These are phyloP conservation scores for Tolypocladium guangdongense DNA, from an alignment of 2,329 filamentous ascomycete species.

Conservation along the genomic window DNA sequence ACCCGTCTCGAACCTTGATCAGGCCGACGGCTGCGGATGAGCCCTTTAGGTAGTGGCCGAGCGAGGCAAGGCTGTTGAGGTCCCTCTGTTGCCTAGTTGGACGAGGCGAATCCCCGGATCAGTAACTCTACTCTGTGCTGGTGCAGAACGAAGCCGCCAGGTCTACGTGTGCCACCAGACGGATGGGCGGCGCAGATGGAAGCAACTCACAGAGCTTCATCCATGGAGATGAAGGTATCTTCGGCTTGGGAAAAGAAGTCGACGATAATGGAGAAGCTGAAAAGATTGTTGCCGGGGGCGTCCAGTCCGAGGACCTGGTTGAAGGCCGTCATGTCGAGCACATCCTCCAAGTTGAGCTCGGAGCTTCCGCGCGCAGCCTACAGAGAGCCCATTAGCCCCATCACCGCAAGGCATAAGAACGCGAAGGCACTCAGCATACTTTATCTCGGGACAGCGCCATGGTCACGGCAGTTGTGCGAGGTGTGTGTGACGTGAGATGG, in stretches of 20 bases:
- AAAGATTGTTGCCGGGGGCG: constrained; percentile 75
- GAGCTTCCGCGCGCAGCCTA: not conserved
- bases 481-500: not conserved
- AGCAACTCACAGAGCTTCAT: constrained; percentile 62
- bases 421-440: no score
- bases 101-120: not conserved
- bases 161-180: not conserved
- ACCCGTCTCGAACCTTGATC: constrained; percentile 80
- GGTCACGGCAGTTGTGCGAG: not conserved
- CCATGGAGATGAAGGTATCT: constrained; percentile 77
- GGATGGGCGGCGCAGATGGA: not conserved
- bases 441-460: not conserved
- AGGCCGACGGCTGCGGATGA: constrained; percentile 91
- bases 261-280: constrained; percentile 78
- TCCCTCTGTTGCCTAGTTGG: constrained; percentile 50
- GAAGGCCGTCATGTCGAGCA: constrained; percentile 72
- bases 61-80: constrained; percentile 63
- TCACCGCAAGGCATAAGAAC: no score
- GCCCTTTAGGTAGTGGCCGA: constrained; percentile 95
- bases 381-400: no score
- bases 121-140: not conserved
- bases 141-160: no score
- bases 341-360: constrained; percentile 54
- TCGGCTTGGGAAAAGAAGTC: constrained; percentile 91
- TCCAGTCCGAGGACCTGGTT: constrained; percentile 98